Conservation (phyloP, 495 filamentous ascomycete genomes). For the Oleoguttula mirabilis region DNA sequence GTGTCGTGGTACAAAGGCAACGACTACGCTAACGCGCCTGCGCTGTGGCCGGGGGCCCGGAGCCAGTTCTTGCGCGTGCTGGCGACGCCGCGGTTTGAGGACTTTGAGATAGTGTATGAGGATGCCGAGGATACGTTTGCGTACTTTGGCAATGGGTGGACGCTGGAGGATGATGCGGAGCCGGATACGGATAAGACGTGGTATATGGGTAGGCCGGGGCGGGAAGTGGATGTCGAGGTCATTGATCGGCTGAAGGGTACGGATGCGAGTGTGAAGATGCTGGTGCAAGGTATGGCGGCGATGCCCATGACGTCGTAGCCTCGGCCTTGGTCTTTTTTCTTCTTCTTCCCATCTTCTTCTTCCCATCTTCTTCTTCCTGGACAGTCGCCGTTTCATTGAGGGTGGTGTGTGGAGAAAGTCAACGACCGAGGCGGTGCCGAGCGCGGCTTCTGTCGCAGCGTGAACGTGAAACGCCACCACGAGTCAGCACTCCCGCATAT, state of each 20-base stretch:
- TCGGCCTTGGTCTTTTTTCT: too few species aligned
- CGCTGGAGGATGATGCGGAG: conserved; percentile 7
- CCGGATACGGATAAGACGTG: conserved; percentile 11
- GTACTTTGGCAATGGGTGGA: conserved; percentile 13
- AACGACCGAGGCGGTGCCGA: too few species aligned
- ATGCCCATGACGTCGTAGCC: too few species aligned
- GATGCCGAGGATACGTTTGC: conserved; percentile 9
- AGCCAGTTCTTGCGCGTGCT: conserved; percentile 5
- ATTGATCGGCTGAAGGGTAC: conserved; percentile 9
- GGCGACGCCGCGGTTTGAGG: conserved; percentile 9
- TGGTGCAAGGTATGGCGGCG: conserved; percentile 6
- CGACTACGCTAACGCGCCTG: conserved; percentile 1
- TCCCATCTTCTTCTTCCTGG: too few species aligned
- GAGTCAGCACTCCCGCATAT: too few species aligned
- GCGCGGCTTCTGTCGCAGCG: too few species aligned
- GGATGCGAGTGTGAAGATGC: conserved; percentile 1
- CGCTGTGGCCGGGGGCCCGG: conserved; percentile 7
- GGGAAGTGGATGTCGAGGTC: background rate
- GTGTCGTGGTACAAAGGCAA: conserved; percentile 14
- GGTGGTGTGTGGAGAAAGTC: too few species aligned
- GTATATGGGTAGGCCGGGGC: conserved; percentile 9
- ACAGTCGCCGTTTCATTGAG: too few species aligned
- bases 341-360: too few species aligned
- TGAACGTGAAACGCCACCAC: too few species aligned
- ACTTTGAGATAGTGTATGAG: conserved; percentile 12